Percentiles rank a stretch among this genome's conserved stretches.
Evolutionary conservation across 345 rosid genomes (phyloP).

Genomic region (Eucalyptus polybractea): DNA sequence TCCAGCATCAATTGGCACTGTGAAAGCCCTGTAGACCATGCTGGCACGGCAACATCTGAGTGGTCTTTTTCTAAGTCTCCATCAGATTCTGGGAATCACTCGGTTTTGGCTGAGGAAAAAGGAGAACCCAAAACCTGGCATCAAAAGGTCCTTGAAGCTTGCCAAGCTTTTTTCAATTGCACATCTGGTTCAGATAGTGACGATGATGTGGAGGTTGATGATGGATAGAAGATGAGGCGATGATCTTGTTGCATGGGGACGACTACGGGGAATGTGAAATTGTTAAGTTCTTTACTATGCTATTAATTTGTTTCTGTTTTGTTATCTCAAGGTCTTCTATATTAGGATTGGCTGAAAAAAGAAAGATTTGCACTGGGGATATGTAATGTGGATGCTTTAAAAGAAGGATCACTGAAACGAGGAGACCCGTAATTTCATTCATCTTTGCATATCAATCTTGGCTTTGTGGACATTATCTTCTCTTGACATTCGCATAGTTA

Average conservation of each 20-base stretch:
- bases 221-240: background rate
- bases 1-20: constrained; percentile 1
- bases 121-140: constrained; percentile 19
- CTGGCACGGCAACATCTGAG: background rate
- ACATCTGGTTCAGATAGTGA: background rate
- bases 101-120: constrained; percentile 2
- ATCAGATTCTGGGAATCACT: background rate
- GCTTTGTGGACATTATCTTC: background rate
- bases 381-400: background rate
- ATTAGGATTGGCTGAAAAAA: background rate
- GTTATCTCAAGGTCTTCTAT: background rate
- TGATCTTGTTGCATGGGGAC: background rate
- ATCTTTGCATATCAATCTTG: background rate
- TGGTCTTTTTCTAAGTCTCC: background rate
- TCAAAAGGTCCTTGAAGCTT: constrained; percentile 18
- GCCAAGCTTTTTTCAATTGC: constrained; percentile 24
- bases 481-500: background rate
- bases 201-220: background rate
- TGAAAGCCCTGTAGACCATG: background rate
- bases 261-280: constrained; percentile 5
- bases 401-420: background rate
- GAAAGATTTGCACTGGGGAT: background rate
- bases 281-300: constrained; percentile 24
- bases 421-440: background rate
- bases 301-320: constrained; percentile 8